Conservation (phyloP, 768 basidiomycete species). For the Suillus tomentosus region DNA sequence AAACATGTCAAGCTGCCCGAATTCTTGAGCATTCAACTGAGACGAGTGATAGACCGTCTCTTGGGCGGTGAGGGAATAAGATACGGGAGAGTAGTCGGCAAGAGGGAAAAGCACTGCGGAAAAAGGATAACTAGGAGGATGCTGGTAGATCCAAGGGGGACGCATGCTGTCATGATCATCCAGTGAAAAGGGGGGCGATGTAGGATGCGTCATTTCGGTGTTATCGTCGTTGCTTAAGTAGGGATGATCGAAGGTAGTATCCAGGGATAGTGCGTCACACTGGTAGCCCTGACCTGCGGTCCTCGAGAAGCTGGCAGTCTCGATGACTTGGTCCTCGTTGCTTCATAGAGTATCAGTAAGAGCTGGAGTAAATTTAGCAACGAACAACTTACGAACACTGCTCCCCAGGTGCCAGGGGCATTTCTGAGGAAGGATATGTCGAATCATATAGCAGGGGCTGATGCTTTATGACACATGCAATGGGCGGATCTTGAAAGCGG, state of each 20-base stretch:
- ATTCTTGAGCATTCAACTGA: neutral
- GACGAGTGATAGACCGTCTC: neutral
- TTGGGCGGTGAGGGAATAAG: neutral
- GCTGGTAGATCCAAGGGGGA: neutral
- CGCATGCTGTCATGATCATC: neutral
- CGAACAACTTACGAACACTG: neutral
- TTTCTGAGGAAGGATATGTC: neutral
- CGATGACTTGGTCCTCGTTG: neutral
- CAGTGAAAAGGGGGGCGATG: constrained; percentile 3
- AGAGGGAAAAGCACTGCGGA: neutral
- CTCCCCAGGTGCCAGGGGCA: neutral
- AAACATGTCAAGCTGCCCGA: neutral
- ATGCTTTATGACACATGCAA: neutral
- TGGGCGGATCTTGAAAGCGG: neutral
- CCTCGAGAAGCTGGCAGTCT: neutral
- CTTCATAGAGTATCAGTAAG: neutral
- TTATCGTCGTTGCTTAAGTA: neutral
- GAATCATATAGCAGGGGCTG: neutral
- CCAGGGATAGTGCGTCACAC: constrained; percentile 1
- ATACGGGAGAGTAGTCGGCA: neutral
- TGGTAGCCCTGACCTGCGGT: constrained; percentile 1
- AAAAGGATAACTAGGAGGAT: neutral
- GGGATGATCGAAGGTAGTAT: neutral
- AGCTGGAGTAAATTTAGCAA: neutral
- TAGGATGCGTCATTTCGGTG: neutral